A percentile compares a stretch with the other conserved stretches of the same genome.
Conservation (phyloP, 164 flowering plant genomes). For the Pachysandra terminalis region DNA sequence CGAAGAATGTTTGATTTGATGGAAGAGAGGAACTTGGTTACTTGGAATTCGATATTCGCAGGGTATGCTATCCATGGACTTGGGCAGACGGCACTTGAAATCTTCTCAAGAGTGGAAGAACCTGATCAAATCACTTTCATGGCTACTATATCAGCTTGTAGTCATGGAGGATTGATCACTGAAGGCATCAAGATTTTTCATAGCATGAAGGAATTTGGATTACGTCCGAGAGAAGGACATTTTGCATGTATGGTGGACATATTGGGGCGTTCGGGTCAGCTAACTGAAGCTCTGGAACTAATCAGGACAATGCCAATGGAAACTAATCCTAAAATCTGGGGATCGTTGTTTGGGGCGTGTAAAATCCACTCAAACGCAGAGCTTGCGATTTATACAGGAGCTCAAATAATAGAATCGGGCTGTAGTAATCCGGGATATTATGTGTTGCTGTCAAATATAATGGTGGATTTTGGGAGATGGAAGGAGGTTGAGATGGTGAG, state of each 20-base stretch:
- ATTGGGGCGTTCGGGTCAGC: constrained; percentile 24
- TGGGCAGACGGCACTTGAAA: constrained; percentile 22
- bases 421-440: constrained; percentile 28
- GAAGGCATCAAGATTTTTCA: constrained; percentile 29
- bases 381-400: constrained; percentile 20
- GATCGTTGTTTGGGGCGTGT: constrained; percentile 28
- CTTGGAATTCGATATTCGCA: constrained; percentile 26
- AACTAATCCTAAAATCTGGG: constrained; percentile 26
- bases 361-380: constrained; percentile 21
- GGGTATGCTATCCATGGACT: constrained; percentile 31
- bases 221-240: constrained; percentile 23
- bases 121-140: constrained; percentile 29
- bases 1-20: constrained; percentile 23
- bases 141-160: constrained; percentile 31
- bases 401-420: constrained; percentile 16
- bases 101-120: constrained; percentile 21
- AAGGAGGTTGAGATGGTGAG: constrained; percentile 28
- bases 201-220: constrained; percentile 22
- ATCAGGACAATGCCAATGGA: constrained; percentile 18
- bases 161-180: constrained; percentile 29
- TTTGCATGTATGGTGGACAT: constrained; percentile 32
- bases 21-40: constrained; percentile 23
- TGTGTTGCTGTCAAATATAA: constrained; percentile 26
- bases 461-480: constrained; percentile 28
- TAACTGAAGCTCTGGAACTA: constrained; percentile 23